Base-by-base conservation (phyloP, 2,329 filamentous ascomycete species). In the Trichoderma sp. region DNA sequence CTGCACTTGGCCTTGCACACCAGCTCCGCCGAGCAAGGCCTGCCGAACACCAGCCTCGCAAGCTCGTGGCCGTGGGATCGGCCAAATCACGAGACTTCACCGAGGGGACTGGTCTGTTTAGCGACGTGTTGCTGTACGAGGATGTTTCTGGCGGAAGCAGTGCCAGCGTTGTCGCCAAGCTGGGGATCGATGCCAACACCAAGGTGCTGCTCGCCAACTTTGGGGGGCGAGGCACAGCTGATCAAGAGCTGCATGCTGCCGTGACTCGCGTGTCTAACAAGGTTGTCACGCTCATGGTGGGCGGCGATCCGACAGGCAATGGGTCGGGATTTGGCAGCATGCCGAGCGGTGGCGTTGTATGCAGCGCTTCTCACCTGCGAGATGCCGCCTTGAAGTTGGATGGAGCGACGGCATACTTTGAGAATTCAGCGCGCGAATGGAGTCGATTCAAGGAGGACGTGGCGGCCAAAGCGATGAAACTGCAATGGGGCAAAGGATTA, bases 401-500 rank as follows among this genome's bases (percentile, higher is more conserved):
- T 39, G 46, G 46, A 21, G 51, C 16, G n/a, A 18, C n/a, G 21
- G 30, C 30, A 18, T 54, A 39, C 34, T 64, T 64, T 39, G 46
- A 64, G 11, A 13, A 37, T 39, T 18, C 51, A 11, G n/a, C 32
- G n/a, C 46, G 28, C 6, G 49, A 39, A 54, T 64, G 60, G 60
- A 28, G 14, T 10, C 49, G 11, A 16, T 52, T 64, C 30, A 64
- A 64, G 28, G 60, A 64, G 32, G 52, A n/a, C 2, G 60, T 49
- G 26, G 46, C 46, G 14, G 34, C 51, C 49, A 16, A 54, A 4
- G 30, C 46, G 8, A 14, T 64, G 16, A 64, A 26, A 7, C 21
- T 64, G 30, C 49, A 39, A 28, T 64, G 60, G 60, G 60, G 60
- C 16, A 64, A 64, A 30, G 60, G 60, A n/a, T 28, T 64, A 28